Conservation (phyloP, 2,329 filamentous ascomycete species). For the Paecilomyces niveus region DNA sequence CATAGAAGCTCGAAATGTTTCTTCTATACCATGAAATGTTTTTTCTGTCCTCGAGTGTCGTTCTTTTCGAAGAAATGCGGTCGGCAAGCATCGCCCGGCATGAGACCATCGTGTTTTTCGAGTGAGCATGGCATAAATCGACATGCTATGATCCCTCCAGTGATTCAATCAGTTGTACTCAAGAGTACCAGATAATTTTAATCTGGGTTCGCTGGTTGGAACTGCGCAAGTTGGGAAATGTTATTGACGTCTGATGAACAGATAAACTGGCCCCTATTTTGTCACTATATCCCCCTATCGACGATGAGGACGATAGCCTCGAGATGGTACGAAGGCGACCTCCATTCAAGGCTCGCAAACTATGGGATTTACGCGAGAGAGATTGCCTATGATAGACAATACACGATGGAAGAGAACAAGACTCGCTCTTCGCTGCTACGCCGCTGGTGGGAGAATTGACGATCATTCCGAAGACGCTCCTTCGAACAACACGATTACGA, state of each 20-base stretch:
- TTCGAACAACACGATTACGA: background rate
- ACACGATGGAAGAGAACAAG: background rate
- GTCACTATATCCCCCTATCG: background rate
- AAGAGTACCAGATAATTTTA: background rate
- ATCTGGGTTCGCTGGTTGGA: background rate
- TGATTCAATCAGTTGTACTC: background rate
- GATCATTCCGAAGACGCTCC: background rate
- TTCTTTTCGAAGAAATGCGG: background rate
- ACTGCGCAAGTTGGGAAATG: background rate
- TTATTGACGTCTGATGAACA: background rate
- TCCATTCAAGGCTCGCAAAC: background rate
- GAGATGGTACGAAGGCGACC: background rate
- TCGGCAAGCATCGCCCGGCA: background rate
- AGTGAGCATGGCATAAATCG: background rate
- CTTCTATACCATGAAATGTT: background rate
- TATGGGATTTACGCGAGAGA: background rate
- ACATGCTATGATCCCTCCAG: background rate
- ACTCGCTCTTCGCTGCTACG: background rate
- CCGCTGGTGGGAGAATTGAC: background rate
- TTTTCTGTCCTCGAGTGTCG: background rate
- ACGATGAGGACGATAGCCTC: background rate
- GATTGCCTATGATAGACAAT: background rate
- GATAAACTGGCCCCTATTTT: background rate
- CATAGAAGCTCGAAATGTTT: background rate
- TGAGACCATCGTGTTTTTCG: background rate